phyloP scores from a whole-genome alignment of 805 yeast species.

The Komagataella pseudopastoris region DNA sequence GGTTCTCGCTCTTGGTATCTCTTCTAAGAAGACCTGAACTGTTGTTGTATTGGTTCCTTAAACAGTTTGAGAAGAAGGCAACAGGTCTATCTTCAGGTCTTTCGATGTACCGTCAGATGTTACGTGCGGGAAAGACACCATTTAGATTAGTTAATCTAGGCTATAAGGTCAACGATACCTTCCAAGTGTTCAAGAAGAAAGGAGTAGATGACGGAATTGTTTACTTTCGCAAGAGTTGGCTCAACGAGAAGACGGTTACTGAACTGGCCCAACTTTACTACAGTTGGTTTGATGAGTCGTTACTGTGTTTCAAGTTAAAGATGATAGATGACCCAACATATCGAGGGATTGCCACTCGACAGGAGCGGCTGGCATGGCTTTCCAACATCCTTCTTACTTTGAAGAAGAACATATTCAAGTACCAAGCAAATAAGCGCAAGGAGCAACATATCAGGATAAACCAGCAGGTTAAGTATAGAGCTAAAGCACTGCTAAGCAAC shows the following conservation, averaged over 20 bases:
- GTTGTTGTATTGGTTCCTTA: slow-evolving; percentile 19
- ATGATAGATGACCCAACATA: slow-evolving; percentile 23
- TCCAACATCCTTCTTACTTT: slow-evolving; percentile 45
- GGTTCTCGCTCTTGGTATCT: slow-evolving; percentile 10
- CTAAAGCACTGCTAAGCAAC: slow-evolving; percentile 16
- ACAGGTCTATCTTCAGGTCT: slow-evolving; percentile 32
- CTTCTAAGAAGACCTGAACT: slow-evolving; percentile 16
- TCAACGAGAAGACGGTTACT: slow-evolving; percentile 31
- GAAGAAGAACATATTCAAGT: slow-evolving; percentile 32
- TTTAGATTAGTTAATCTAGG: slow-evolving; percentile 31
- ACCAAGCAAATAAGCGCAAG: slow-evolving; percentile 26
- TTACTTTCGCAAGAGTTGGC: slow-evolving; percentile 15
- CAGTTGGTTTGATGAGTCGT: slow-evolving; percentile 50
- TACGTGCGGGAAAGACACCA: slow-evolving; percentile 62
- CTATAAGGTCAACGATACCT: slow-evolving; percentile 16
- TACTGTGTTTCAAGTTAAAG: slow-evolving; percentile 41
- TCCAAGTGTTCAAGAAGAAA: slow-evolving; percentile 7
- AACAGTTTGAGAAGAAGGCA: slow-evolving; percentile 24
- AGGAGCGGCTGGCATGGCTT: slow-evolving; percentile 61
- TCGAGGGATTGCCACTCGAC: slow-evolving; percentile 29
- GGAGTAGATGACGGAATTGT: slow-evolving; percentile 8
- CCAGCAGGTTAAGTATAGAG: slow-evolving; percentile 46
- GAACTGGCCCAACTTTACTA: slow-evolving; percentile 48
- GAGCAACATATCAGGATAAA: slow-evolving; percentile 43
- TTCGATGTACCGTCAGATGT: slow-evolving; percentile 47